Base-by-base conservation (phyloP, 495 filamentous ascomycete genomes). In the Melanomma pulvis-pyrius region DNA sequence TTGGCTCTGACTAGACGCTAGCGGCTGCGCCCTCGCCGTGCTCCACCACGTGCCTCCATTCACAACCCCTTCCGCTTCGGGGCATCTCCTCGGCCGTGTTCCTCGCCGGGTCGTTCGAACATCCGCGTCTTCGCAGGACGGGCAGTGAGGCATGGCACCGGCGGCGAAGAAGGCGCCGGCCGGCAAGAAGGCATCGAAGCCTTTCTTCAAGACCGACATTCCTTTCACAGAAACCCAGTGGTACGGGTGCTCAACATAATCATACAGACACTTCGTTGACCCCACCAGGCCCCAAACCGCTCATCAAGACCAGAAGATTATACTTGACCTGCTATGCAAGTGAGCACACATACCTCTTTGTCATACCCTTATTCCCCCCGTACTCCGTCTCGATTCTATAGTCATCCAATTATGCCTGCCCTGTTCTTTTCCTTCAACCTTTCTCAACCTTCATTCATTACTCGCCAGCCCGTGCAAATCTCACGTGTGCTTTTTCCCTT, bases 321-420 rank as follows among this genome's bases (percentile, higher is more conserved):
- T 78, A 21, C 53, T 75, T 6, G 73, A 76, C 28, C 52, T 76
- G 30, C 71, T 78, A 4, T 76, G 69, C 67, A 70, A 58, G 75
- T 77, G 63, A 44, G 67, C 67, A 15, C n/a, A 17, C n/a, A n/a
- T n/a, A n/a, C n/a, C n/a, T n/a, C n/a, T n/a, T n/a, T n/a, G n/a
- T n/a, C n/a, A n/a, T n/a, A n/a, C n/a, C n/a, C n/a, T n/a, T n/a
- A n/a, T n/a, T n/a, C n/a, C n/a, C n/a, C n/a, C n/a, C n/a, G n/a
- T n/a, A n/a, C n/a, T 44, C 39, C 39, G 13, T 44, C 39, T 44
- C 4, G 8, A 44, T 44, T 44, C 39, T 44, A 2, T 17, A 41
- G 51, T 26, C 22, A 7, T 12, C 15, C 50, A 29, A 53, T 25
- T 25, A 53, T 25, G 50, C 50, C 50, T 29, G 7, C 36, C 25